Evolutionary conservation across 768 basidiomycete species (phyloP), one percentile per base, ranked within the genome.

Genomic region (Piloderma croceum): DNA sequence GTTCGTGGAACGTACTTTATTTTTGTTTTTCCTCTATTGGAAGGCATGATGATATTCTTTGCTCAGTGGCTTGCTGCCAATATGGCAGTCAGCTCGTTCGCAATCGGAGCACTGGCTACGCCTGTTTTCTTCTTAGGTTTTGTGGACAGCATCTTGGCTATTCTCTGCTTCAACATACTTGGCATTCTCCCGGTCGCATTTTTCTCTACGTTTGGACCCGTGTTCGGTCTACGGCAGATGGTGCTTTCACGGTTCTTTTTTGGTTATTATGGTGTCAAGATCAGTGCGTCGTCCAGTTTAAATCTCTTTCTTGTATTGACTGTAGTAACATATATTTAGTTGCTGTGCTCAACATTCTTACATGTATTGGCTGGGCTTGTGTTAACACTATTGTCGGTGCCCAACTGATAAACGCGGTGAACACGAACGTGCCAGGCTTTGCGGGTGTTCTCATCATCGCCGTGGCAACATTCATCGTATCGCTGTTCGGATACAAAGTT

Each of bases 361-460:
- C 67, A 24, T 68, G 67, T 45, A 57, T 69, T 36, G 67, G 67
- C n/a, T 69, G 64, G 63, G 60, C 59, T 25, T 54, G 61, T 3
- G 59, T 68, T 44, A 67, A 64, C 54, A 48, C 47, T n/a, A 53
- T 60, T 35, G 45, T 54, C 19, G 59, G 57, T 45, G 57, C 42
- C 36, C 59, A 50, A 57, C 59, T 59, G 39, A 54, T 62, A 44
- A 46, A 56, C 52, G 50, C 53, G 50, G 42, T 60, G 50, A 25
- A 50, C 39, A 12, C 52, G 51, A 6, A 49, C 53, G 63, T 68
- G 24, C 63, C 64, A 6, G 50, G 55, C 24, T 62, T 67, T 3
- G 69, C 57, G 6, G 71, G 67, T 7, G 67, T 70, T 38, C 60
- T 71, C 31, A 62, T 73, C 45, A 66, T 73, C 43, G 69, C 69